These are phyloP conservation scores for Beta lomatogona DNA, from an alignment of 179 eudicot species.

Conservation along the genomic window DNA sequence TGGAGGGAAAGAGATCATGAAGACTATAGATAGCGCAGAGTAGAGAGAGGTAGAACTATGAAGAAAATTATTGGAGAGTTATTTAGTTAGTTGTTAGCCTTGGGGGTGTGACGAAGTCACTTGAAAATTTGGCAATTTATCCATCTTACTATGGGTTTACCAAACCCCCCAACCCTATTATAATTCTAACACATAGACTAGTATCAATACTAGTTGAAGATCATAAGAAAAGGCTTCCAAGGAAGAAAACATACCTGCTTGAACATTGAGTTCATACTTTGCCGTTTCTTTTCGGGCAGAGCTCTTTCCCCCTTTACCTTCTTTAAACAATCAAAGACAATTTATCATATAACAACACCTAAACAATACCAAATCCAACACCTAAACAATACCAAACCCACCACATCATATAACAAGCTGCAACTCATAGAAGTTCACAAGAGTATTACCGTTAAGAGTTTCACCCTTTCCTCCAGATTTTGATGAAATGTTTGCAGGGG, in stretches of 20 bases:
- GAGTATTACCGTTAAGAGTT: conserved; percentile 29
- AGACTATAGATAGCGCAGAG: too few relatives aligned
- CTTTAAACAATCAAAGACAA: conserved; percentile 45
- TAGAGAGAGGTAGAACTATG: too few relatives aligned
- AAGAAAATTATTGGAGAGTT: too few relatives aligned
- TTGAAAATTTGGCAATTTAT: too few relatives aligned
- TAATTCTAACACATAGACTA: not conserved
- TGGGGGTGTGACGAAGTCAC: too few relatives aligned
- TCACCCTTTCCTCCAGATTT: conserved; percentile 53
- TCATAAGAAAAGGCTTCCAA: not conserved
- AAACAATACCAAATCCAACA: not conserved
- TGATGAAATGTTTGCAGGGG: conserved; percentile 24
- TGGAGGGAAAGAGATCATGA: too few relatives aligned
- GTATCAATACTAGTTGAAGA: not conserved
- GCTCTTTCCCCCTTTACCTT: conserved; percentile 57
- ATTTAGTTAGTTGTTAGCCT: too few relatives aligned
- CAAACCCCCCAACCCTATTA: not conserved
- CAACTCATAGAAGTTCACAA: not conserved
- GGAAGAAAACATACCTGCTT: conserved; percentile 52
- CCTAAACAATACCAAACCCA: not conserved
- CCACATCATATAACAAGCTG: not conserved
- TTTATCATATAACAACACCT: not conserved
- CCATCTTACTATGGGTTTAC: too few relatives aligned
- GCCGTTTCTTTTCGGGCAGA: conserved; percentile 46
- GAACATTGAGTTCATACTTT: conserved; percentile 52